Conservation (phyloP, 495 filamentous ascomycete genomes). For the Aspergillus steynii region DNA sequence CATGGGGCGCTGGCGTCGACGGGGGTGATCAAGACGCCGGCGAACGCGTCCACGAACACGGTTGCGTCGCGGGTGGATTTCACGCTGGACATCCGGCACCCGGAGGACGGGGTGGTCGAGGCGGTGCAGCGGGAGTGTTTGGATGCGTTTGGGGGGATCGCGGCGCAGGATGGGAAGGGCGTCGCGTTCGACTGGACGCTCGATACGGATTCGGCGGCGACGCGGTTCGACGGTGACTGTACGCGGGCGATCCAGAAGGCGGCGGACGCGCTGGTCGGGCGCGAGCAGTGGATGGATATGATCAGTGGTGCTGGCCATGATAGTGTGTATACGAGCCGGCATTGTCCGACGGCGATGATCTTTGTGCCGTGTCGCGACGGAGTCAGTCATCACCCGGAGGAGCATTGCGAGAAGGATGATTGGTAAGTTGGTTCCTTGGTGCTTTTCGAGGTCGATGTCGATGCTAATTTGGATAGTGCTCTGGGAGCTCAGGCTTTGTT, state of each 20-base stretch:
- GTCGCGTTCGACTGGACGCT: constrained; percentile 51
- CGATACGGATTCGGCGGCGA: constrained; percentile 62
- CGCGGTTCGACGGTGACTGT: constrained; percentile 64
- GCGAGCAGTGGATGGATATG: constrained; percentile 42
- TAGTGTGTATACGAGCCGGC: constrained; percentile 54
- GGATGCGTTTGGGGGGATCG: constrained; percentile 50
- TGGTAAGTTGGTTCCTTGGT: constrained; percentile 40
- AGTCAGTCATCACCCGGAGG: constrained; percentile 61
- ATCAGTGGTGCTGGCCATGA: constrained; percentile 62
- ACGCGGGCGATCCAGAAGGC: constrained; percentile 58
- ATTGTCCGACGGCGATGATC: constrained; percentile 61
- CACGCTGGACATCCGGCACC: constrained; percentile 67
- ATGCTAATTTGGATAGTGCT: constrained; percentile 27
- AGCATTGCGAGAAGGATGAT: constrained; percentile 57
- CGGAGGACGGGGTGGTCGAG: constrained; percentile 54
- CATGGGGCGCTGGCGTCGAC: constrained; percentile 61
- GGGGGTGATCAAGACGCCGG: constrained; percentile 62
- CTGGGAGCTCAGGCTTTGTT: constrained; percentile 38
- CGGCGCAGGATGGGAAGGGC: constrained; percentile 45
- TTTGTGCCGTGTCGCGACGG: constrained; percentile 64
- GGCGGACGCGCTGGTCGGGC: constrained; percentile 47
- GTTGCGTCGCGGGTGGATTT: constrained; percentile 67
- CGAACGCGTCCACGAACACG: constrained; percentile 65
- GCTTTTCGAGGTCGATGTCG: neutral
- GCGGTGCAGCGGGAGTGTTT: constrained; percentile 48